phyloP scores from a whole-genome alignment of 192 early-diverging fungal species.

The Coemansia sp. region DNA sequence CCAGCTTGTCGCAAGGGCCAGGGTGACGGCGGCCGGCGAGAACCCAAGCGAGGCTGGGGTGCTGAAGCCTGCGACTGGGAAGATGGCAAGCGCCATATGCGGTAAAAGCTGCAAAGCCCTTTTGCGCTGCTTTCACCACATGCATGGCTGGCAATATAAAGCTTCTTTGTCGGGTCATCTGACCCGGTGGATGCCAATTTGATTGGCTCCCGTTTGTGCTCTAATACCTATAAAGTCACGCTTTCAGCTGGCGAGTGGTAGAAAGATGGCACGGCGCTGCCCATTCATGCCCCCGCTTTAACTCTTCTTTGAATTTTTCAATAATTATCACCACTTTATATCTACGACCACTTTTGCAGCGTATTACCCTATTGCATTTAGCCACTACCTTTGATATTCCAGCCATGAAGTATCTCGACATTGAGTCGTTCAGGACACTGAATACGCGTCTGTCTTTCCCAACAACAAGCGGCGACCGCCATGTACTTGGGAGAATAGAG shows the following conservation, averaged over 20 bases:
- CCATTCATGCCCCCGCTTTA: neutral
- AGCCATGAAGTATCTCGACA: slow-evolving; percentile 86
- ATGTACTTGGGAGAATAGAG: slow-evolving; percentile 81
- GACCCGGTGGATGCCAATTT: neutral
- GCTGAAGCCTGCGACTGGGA: slow-evolving; percentile 28
- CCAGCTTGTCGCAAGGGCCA: slow-evolving; percentile 15
- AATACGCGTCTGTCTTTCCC: slow-evolving; percentile 80
- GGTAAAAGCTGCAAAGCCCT: neutral
- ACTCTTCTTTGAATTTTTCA: slow-evolving; percentile 3
- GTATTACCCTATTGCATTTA: slow-evolving; percentile 1
- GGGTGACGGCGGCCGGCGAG: slow-evolving; percentile 19
- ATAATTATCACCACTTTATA: slow-evolving; percentile 2
- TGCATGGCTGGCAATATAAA: slow-evolving; percentile 5
- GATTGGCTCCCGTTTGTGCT: slow-evolving; percentile 10
- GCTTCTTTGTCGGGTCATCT: slow-evolving; percentile 4
- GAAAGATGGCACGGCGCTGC: neutral
- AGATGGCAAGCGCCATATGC: slow-evolving; percentile 28
- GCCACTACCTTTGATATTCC: neutral
- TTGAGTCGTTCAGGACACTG: slow-evolving; percentile 74
- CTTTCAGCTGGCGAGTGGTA: neutral
- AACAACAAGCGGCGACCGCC: slow-evolving; percentile 77
- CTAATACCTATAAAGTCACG: neutral
- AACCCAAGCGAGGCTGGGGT: slow-evolving; percentile 23
- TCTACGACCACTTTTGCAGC: neutral
- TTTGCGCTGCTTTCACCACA: neutral